A percentile compares a stretch with the other conserved stretches of the same genome.
Conservation (phyloP, 495 filamentous ascomycete species). For the Neurospora sp. region DNA sequence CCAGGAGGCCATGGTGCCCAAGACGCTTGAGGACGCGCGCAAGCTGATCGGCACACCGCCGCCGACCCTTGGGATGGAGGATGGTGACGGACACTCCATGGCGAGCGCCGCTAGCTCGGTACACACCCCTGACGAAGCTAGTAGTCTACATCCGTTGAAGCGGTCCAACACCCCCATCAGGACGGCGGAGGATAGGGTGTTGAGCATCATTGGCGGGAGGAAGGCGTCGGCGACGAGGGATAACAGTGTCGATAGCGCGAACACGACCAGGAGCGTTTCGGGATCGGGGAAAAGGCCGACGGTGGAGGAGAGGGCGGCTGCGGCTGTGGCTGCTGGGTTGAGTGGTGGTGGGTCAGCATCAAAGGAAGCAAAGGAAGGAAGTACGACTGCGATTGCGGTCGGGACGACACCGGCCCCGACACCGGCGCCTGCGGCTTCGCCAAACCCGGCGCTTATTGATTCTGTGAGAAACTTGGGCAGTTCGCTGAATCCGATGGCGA, state of each 20-base stretch:
- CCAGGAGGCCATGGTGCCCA: conserved; percentile 51
- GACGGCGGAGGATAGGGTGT: conserved; percentile 42
- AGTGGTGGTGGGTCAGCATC: background rate
- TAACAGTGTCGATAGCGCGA: conserved; percentile 61
- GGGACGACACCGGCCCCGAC: background rate
- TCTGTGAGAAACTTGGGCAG: conserved; percentile 76
- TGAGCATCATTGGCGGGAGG: conserved; percentile 49
- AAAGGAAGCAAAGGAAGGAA: conserved; percentile 26
- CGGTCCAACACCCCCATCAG: conserved; percentile 22
- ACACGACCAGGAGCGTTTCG: conserved; percentile 44
- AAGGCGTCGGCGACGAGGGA: conserved; percentile 45
- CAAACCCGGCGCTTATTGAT: conserved; percentile 55
- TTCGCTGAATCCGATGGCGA: conserved; percentile 74
- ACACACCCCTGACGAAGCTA: conserved; percentile 26
- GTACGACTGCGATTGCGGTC: background rate
- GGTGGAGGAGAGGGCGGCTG: conserved; percentile 28
- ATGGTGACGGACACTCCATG: conserved; percentile 29
- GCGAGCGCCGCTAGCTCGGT: conserved; percentile 27
- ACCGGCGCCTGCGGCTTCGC: conserved; percentile 26
- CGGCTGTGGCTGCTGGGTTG: conserved; percentile 28
- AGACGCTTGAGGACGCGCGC: conserved; percentile 84
- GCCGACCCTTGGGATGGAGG: conserved; percentile 35
- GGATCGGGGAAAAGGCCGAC: background rate
- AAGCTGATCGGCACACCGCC: conserved; percentile 70
- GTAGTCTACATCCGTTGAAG: conserved; percentile 12